Conservation (phyloP, 2,329 filamentous ascomycete genomes). For the Botrytis sinoallii region DNA sequence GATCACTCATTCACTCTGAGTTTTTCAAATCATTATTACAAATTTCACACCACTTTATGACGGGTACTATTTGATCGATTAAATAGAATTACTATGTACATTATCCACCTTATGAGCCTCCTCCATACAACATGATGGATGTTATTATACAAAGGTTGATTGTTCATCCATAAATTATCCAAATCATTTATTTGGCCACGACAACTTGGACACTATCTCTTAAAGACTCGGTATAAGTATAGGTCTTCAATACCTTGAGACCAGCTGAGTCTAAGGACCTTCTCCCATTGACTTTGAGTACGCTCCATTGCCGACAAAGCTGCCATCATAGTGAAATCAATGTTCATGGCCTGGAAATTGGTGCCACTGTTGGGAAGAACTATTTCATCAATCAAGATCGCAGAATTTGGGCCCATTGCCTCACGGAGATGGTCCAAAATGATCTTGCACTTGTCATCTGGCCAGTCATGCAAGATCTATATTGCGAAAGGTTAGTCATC, state of each 20-base stretch:
- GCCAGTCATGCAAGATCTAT: constrained; percentile 41
- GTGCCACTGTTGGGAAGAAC: constrained; percentile 40
- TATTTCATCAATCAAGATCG: constrained; percentile 44
- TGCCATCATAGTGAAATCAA: constrained; percentile 42
- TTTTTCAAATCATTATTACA: not conserved
- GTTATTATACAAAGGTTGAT: not conserved
- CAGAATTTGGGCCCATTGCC: constrained; percentile 9
- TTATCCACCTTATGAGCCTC: not conserved
- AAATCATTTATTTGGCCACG: not conserved
- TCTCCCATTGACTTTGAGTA: constrained; percentile 27
- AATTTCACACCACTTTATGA: not conserved
- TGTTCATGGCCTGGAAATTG: constrained; percentile 34
- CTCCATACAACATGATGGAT: too few relatives aligned
- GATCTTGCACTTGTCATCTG: constrained; percentile 34
- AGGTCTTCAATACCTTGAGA: not conserved
- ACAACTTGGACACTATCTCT: constrained; percentile 2
- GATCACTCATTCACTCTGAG: too few relatives aligned
- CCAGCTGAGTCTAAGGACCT: not conserved
- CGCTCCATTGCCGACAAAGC: constrained; percentile 39
- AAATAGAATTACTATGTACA: not conserved
- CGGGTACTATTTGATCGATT: not conserved
- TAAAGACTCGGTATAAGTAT: not conserved
- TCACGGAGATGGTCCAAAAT: constrained; percentile 15
- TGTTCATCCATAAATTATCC: not conserved
- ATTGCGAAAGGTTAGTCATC: not conserved